Evolutionary conservation across 192 early-diverging fungal genomes (phyloP).

Genomic region (Coemansia sp.): DNA sequence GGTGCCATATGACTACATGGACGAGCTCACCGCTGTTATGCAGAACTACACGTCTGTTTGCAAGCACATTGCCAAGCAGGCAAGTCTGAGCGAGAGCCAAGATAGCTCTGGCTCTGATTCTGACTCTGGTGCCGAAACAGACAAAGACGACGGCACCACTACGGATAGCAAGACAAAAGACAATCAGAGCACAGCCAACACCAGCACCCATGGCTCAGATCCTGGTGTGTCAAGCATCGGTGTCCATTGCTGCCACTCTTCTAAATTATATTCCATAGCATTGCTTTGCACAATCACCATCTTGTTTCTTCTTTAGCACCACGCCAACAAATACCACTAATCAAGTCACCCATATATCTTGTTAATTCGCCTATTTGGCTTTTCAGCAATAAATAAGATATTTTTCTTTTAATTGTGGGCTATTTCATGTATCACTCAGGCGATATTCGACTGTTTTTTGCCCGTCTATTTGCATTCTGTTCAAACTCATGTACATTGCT

Average conservation of each 20-base stretch:
- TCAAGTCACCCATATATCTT: too few species aligned
- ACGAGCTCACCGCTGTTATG: conserved; percentile 57
- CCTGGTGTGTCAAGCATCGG: neutral
- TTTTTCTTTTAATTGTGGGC: too few species aligned
- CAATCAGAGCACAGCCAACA: neutral
- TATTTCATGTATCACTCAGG: too few species aligned
- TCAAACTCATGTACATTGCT: too few species aligned
- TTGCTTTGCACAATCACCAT: neutral
- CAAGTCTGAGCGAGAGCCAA: neutral
- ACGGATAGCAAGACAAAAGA: neutral
- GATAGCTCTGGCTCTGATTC: neutral
- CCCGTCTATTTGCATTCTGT: too few species aligned
- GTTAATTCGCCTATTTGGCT: too few species aligned
- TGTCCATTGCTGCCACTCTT: neutral
- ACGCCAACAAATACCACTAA: too few species aligned
- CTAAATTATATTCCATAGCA: neutral
- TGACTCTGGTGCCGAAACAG: neutral
- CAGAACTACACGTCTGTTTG: conserved; percentile 27
- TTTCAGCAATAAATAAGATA: too few species aligned
- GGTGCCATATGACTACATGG: conserved; percentile 62
- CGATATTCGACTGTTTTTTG: too few species aligned
- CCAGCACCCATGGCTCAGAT: neutral
- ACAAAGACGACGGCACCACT: neutral
- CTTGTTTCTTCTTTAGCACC: neutral
- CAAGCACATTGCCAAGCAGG: conserved; percentile 20